Conservation (phyloP, 257 asterid species). For the Jasminum sambac region DNA sequence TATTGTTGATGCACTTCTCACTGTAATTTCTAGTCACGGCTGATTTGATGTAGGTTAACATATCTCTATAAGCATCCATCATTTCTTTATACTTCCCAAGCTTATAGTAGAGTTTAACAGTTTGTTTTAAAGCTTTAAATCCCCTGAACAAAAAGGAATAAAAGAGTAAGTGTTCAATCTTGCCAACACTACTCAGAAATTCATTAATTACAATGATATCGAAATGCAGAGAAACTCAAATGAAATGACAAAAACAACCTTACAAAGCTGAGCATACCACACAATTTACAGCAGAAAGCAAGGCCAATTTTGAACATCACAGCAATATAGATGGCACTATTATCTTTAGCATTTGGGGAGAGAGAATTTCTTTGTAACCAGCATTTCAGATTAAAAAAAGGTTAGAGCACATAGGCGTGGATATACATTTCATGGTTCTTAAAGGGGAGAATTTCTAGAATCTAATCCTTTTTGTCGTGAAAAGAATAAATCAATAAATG, state of each 20-base stretch:
- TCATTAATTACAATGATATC: neutral
- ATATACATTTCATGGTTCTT: neutral
- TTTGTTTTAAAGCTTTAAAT: conserved; percentile 94
- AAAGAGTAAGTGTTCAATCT: conserved; percentile 17
- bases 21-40: conserved; percentile 99
- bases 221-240: neutral
- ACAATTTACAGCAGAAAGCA: neutral
- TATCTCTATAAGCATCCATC: conserved; percentile 95
- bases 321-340: neutral
- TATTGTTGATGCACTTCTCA: conserved; percentile 90
- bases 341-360: neutral
- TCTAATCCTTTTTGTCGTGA: neutral
- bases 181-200: neutral
- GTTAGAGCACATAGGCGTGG: neutral
- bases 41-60: conserved; percentile 88
- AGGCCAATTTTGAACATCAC: neutral
- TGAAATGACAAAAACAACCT: neutral
- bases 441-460: neutral
- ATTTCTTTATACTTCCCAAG: conserved; percentile 86
- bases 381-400: neutral
- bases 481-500: neutral
- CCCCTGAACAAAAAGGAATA: conserved; percentile 67
- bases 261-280: neutral
- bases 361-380: neutral
- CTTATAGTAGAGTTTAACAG: conserved; percentile 91